Evolutionary conservation across 73 alveolate genomes (phyloP).

Genomic region (Blepharisma japonicum): DNA sequence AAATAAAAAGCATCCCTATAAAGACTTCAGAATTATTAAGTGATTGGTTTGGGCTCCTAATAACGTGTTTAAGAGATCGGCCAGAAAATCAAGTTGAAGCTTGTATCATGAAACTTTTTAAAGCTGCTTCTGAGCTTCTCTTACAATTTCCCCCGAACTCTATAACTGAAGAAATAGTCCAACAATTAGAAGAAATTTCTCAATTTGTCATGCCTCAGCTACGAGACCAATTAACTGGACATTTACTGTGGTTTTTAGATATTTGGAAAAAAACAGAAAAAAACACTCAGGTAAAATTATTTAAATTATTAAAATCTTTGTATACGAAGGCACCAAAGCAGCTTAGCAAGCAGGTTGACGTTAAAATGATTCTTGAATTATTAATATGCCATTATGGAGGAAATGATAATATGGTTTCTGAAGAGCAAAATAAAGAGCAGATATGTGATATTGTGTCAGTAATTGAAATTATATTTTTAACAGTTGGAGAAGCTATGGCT

Average conservation of each 20-base stretch:
- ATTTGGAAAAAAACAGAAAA: not conserved
- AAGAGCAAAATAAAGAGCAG: not conserved
- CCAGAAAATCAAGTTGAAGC: conserved; percentile 28
- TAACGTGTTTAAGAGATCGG: not conserved
- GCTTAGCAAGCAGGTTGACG: not conserved
- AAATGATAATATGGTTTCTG: not conserved
- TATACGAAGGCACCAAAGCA: conserved; percentile 27
- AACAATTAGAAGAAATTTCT: not conserved
- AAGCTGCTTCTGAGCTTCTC: not conserved
- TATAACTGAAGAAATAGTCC: conserved; percentile 5
- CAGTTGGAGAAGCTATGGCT: conserved; percentile 16
- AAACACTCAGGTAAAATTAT: not conserved
- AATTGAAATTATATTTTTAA: conserved; percentile 3
- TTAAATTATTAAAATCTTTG: not conserved
- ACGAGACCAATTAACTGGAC: conserved; percentile 4
- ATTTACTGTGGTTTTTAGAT: conserved; percentile 14
- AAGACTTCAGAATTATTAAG: not conserved
- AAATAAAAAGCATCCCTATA: not conserved
- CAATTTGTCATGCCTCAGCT: conserved; percentile 17
- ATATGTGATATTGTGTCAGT: not conserved
- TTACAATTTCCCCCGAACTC: not conserved
- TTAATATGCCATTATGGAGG: not conserved
- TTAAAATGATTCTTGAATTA: not conserved
- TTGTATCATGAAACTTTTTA: conserved; percentile 15
- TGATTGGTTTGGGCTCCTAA: conserved; percentile 1